These are phyloP conservation scores for Chlorella ohadii DNA, from an alignment of 139 green algal species.

Conservation along the genomic window DNA sequence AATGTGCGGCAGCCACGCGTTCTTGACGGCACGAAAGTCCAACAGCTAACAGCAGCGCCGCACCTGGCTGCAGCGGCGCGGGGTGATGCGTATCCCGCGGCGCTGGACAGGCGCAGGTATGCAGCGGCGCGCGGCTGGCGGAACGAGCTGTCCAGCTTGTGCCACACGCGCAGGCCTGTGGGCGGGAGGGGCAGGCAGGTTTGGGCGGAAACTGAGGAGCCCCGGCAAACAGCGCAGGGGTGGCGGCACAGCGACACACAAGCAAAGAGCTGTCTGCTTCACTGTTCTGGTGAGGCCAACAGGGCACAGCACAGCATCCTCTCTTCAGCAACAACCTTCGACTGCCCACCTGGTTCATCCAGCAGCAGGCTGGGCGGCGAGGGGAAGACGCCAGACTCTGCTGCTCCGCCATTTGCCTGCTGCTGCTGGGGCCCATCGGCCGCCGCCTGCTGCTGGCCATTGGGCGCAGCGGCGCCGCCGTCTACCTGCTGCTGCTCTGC, in stretches of 20 bases:
- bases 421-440: slow-evolving; percentile 4
- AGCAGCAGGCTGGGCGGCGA: slow-evolving; percentile 66
- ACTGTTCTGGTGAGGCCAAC: too few species aligned
- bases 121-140: slow-evolving; percentile 64
- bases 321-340: too few species aligned
- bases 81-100: slow-evolving; percentile 49
- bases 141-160: slow-evolving; percentile 86
- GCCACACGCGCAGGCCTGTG: slow-evolving; percentile 76
- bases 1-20: too few species aligned
- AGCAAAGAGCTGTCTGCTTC: too few species aligned
- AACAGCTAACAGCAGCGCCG: too few species aligned
- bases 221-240: too few species aligned
- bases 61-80: slow-evolving; percentile 17
- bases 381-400: slow-evolving; percentile 30
- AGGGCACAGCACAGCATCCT: too few species aligned
- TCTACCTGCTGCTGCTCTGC: background rate
- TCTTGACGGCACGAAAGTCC: too few species aligned
- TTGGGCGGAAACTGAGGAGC: too few species aligned
- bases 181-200: too few species aligned
- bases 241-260: too few species aligned
- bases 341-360: slow-evolving; percentile 38
- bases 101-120: slow-evolving; percentile 71
- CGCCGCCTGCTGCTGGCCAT: background rate
- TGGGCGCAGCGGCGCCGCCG: background rate
- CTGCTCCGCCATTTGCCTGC: background rate